Evolutionary conservation across 805 yeast species (phyloP), one percentile per base, ranked within the genome.

Genomic region (Brettanomyces sp.): DNA sequence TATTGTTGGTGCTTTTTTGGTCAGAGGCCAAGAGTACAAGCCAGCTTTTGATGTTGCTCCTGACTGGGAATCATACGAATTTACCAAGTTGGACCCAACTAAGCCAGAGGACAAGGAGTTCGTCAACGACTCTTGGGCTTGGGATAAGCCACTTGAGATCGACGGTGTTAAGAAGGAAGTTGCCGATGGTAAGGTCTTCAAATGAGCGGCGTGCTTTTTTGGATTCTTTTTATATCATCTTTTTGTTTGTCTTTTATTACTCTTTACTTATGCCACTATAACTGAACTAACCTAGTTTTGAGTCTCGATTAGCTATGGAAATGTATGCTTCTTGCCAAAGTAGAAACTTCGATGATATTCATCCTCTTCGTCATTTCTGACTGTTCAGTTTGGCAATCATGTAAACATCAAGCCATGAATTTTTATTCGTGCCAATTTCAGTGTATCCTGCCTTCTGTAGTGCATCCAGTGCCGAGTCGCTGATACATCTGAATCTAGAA

Each of bases 31-130:
- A 72, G 96, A 91, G 52, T 72, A 59, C 65, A 77, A 59, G 47
- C 95, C 97, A 68, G 99, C 96, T 53, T 88, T 91, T 64, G 85
- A 91, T 55, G 98, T 93, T 68, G 99, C 98, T 64, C 97, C 99
- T 69, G 99, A 93, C 74, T 89, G 95, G 95, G 98, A 91, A 74
- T 87, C 96, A 43, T 91, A 87, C 75, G 64, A 66, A 49, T 88
- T 78, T 85, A 72, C 79, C 65, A 82, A 86, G 75, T 76, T 91
- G 63, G 97, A 91, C 66, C 77, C 83, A 51, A 59, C 88, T 60
- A 78, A 79, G 57, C 79, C 77, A 56, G 93, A 79, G 65, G 86
- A 77, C 76, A 82, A 76, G 70, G 85, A 74, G 53, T 86, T 87
- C 63, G 69, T 93, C 60, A 76, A 85, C 70, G 86, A 89, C 80